Conservation (phyloP, 805 yeast species). For the Saccharomycopsis schoenii region DNA sequence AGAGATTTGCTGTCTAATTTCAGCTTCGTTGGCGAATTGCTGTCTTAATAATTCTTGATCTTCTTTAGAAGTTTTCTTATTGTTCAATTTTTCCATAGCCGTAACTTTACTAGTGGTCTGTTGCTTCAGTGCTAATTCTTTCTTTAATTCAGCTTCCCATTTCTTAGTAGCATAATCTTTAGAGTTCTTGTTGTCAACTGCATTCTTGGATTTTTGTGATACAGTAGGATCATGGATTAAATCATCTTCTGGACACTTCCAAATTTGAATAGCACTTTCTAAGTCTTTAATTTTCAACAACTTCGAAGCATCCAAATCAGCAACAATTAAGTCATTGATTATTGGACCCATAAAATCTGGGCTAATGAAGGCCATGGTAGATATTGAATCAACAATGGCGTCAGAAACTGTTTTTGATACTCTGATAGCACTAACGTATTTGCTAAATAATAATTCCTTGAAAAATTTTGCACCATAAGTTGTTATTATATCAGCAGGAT, state of each 20-base stretch:
- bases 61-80: constrained; percentile 62
- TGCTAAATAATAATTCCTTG: background rate
- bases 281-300: constrained; percentile 28
- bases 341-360: constrained; percentile 48
- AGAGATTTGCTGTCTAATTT: constrained; percentile 40
- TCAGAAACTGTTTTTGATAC: constrained; percentile 28
- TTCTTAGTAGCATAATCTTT: constrained; percentile 77
- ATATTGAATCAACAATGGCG: constrained; percentile 41
- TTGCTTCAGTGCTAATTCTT: constrained; percentile 52
- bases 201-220: constrained; percentile 29
- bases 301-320: constrained; percentile 30
- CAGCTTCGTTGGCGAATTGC: constrained; percentile 54
- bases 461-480: constrained; percentile 20
- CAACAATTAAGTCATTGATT: constrained; percentile 33
- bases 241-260: constrained; percentile 61
- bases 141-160: constrained; percentile 83
- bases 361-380: constrained; percentile 45
- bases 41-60: constrained; percentile 55
- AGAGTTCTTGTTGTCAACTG: constrained; percentile 51
- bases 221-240: constrained; percentile 51
- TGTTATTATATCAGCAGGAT: constrained; percentile 52
- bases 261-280: constrained; percentile 43
- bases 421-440: background rate
- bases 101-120: constrained; percentile 11
- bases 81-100: background rate